Evolutionary conservation across 495 filamentous ascomycete genomes (phyloP), one percentile per base, ranked within the genome.

Genomic region (Amniculicola lignicola): DNA sequence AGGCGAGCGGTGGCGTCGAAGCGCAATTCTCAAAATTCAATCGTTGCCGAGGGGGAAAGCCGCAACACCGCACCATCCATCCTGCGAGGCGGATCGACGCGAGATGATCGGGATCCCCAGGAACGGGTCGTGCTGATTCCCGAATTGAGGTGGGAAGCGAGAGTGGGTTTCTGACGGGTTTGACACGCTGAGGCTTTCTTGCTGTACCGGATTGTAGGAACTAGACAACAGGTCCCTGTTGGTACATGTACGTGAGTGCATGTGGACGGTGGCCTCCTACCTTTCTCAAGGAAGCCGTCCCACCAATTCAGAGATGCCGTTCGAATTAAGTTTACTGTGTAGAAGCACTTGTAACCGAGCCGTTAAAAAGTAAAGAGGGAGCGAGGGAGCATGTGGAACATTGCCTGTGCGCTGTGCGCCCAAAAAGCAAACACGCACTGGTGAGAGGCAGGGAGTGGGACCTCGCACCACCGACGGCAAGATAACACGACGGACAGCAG

Each of bases 41-140:
- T 19, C 37, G 6, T 18, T 6, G 9, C 6, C 37, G 9, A 19
- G 10, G n/a, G n/a, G n/a, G n/a, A n/a, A 41, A 6, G 37, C 37
- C 9, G 37, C 10, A 18, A 16, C 41, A 16, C 22, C 9, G 9
- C 15, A 19, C 6, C 16, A 9, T 6, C 19, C 7, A 6, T 40
- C 16, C 16, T 40, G 7, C 9, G 37, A 9, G 37, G 37, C 37
- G 37, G 29, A n/a, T n/a, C 29, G n/a, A 7, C 7, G 7, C 37
- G 6, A 18, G 7, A 16, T 24, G 29, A 18, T 24, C 9, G 15
- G 9, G 50, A 53, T 53, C 50, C 38, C 19, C 37, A 42, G 37
- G 50, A 18, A 43, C 50, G 38, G 50, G n/a, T 43, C 38, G 22
- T 42, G 11, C 37, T 53, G 36, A 27, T 33, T 53, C 37, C 38